A percentile compares a stretch with the other conserved stretches of the same genome.
phyloP scores from a whole-genome alignment of 305 asterid species.

The Fraxinus baroniana region DNA sequence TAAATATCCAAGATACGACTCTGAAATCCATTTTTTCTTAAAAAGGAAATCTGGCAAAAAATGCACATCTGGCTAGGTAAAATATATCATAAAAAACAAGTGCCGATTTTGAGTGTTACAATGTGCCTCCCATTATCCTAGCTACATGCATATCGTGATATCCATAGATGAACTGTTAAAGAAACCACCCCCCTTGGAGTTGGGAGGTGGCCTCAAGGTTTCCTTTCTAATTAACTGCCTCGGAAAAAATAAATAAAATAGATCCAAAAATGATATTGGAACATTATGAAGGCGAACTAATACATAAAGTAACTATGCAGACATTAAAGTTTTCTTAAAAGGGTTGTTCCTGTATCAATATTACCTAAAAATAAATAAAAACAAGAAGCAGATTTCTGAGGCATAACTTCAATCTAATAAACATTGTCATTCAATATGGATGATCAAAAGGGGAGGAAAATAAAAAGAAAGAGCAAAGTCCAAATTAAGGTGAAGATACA shows the following conservation, averaged over 20 bases:
- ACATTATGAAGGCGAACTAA: neutral
- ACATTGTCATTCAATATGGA: neutral
- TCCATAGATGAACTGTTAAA: neutral
- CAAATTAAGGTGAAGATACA: neutral
- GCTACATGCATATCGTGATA: neutral
- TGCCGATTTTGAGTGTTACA: neutral
- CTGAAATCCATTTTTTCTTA: slow-evolving; percentile 2
- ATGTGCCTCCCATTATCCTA: neutral
- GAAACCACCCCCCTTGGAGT: neutral
- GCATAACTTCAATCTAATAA: neutral
- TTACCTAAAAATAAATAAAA: neutral
- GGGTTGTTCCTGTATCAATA: neutral
- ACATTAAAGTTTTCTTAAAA: neutral
- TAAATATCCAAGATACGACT: slow-evolving; percentile 4
- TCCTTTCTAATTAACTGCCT: neutral
- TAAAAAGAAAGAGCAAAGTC: neutral
- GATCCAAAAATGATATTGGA: neutral
- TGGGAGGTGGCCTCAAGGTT: neutral
- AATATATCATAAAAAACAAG: neutral
- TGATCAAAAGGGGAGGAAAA: neutral
- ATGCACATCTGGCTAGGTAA: slow-evolving; percentile 6
- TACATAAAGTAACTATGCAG: neutral
- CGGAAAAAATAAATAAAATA: neutral
- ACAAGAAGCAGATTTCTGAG: neutral
- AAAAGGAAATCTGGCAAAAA: no score